Evolutionary conservation across 768 basidiomycete genomes (phyloP), one percentile per base, ranked within the genome.

Genomic region (Phanerochaete sordida): DNA sequence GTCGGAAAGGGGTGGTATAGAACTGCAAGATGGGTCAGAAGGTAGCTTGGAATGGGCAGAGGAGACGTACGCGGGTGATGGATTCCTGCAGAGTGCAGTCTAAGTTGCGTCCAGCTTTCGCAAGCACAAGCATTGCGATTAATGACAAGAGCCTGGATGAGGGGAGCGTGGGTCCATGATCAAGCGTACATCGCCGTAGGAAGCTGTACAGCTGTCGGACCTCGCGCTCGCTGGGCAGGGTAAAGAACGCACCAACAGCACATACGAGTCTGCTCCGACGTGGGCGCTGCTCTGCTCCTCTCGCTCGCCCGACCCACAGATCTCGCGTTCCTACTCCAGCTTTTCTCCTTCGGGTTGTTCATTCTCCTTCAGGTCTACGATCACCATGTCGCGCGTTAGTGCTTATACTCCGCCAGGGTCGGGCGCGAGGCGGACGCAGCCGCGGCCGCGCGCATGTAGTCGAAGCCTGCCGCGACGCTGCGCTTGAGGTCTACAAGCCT

Each of bases 81-180:
- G 27, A 61, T 66, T 52, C 56, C 61, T 45, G 60, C 65, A 24
- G 76, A 77, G 55, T 82, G 81, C 27, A 82, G 64, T 6, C 65
- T 67, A 28, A 83, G 65, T 79, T 72, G 24, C 72, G 68, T 54
- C 80, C 79, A 81, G 16, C 65, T 71, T 60, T 79, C 78, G 1
- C 79, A 79, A 13, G 79, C 64, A 0, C 73, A 64, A 1, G 58
- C 52, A 35, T 67, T 66, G 16, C 58, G 65, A 53, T 80, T 79
- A 8, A 81, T 64, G 1, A 80, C 64, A 1, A 81, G 64, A 3
- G 74, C 51, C 1, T 64, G 69, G 12, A 80, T 74, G 13, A n/a
- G n/a, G n/a, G n/a, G n/a, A n/a, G n/a, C n/a, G n/a, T n/a, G n/a
- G n/a, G n/a, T n/a, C n/a, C n/a, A n/a, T n/a, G n/a, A n/a, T n/a